Base-by-base conservation (phyloP, 768 basidiomycete species). In the Crepidotus variabilis region DNA sequence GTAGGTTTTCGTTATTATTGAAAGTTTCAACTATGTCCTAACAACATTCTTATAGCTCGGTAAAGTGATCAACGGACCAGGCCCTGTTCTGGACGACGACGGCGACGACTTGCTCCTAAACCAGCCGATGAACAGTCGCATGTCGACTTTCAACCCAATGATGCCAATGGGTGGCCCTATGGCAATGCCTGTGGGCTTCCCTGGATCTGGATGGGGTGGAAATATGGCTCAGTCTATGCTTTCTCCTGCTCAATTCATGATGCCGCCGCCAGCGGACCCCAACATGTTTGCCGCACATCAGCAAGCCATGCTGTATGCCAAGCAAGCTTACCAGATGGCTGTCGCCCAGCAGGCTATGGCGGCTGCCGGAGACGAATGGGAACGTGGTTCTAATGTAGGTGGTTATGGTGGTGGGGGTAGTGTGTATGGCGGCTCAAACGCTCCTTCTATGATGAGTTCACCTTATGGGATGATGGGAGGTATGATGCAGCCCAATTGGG, bases 271-370 rank as follows among this genome's bases (percentile, higher is more conserved):
- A 57, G 66, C 77, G 6, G 87, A 91, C 61, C 82, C 85, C 16
- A 69, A 67, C 18, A 84, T 82, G 67, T 60, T 90, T 28, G 84
- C 78, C 4, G 91, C 90, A 16, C 92, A 94, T 67, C 92, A 94
- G 67, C 90, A 91, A 56, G 92, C 92, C 2, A 90, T 94, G 82
- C 74, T 91, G 73, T 72, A 78, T 54, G 92, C 92, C 52, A 94
- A 94, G 69, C 92, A 94, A 69, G 85, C 92, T 2, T 94, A 92
- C 65, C 92, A 94, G 70, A 84, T 89, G 76, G 88, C 92, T 2
- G 88, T 94, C 45, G 92, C 92, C 5, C 92, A 92, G 69, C 92
- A 94, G 61, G 92, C 92, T 4, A 87, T 93, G 81, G 87, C 85
- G 7, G 84, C 86, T 7, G 92, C 92, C n/a, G 90, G 81, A 18